Evolutionary conservation across 2,329 filamentous ascomycete genomes (phyloP).

Genomic region (Pseudomassariella vexata): DNA sequence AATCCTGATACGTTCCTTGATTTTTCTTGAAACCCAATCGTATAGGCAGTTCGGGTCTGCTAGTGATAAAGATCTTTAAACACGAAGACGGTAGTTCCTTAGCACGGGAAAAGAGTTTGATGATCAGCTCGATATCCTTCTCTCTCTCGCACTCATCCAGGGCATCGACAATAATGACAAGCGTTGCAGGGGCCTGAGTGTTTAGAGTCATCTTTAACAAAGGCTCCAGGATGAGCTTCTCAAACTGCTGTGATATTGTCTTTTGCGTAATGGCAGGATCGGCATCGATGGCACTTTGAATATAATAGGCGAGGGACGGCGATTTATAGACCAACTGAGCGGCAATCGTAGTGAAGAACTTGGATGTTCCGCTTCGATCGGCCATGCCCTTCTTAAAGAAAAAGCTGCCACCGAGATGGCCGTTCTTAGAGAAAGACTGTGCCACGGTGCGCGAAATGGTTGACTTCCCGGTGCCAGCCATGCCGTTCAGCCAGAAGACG

Average conservation of each 20-base stretch:
- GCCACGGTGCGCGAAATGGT: constrained; percentile 29
- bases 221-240: constrained; percentile 31
- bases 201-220: constrained; percentile 11
- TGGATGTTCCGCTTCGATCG: constrained; percentile 26
- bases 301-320: constrained; percentile 17
- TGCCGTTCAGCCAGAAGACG: constrained; percentile 26
- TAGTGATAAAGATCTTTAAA: constrained; percentile 30
- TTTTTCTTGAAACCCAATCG: constrained; percentile 24
- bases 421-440: not conserved
- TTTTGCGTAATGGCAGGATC: constrained; percentile 23
- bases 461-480: constrained; percentile 33
- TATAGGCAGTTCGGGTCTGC: constrained; percentile 29
- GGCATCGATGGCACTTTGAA: constrained; percentile 23
- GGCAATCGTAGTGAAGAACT: constrained; percentile 33
- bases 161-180: constrained; percentile 24
- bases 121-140: constrained; percentile 19
- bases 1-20: constrained; percentile 15
- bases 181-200: not conserved
- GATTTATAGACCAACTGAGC: constrained; percentile 20
- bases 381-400: constrained; percentile 37
- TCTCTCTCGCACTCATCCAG: constrained; percentile 26
- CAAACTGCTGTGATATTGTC: constrained; percentile 28
- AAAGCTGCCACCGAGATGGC: constrained; percentile 23
- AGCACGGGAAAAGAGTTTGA: constrained; percentile 16
- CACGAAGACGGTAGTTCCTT: constrained; percentile 7